Conservation (phyloP, 2,329 filamentous ascomycete genomes). For the Diaporthe destruens region DNA sequence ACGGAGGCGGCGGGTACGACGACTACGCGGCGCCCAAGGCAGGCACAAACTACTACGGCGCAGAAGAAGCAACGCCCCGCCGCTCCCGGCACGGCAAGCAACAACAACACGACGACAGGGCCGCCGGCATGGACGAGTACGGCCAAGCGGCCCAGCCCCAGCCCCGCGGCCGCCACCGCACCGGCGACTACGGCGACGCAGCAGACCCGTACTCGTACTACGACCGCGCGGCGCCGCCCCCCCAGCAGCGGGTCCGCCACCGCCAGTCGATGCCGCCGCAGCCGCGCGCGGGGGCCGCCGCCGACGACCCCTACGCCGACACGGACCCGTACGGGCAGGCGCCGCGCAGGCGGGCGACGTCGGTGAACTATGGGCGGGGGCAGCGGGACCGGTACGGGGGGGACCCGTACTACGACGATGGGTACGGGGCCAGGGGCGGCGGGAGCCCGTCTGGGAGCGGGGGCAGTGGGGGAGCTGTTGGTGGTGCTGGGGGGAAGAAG, state of each 20-base stretch:
- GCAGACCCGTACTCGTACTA: constrained; percentile 29
- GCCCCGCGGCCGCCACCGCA: constrained; percentile 7
- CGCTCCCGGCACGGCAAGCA: constrained; percentile 26
- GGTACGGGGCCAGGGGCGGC: not conserved
- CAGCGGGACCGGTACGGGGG: not conserved
- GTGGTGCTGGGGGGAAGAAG: not conserved
- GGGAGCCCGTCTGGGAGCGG: constrained; percentile 13
- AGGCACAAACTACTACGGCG: constrained; percentile 20
- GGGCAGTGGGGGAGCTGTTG: not conserved
- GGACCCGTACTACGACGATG: constrained; percentile 24
- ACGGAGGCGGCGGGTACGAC: constrained; percentile 18
- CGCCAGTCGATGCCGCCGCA: constrained; percentile 39
- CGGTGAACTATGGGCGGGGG: constrained; percentile 16
- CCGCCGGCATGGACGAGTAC: constrained; percentile 1
- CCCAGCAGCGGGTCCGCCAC: constrained; percentile 31
- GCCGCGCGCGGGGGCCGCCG: constrained; percentile 3
- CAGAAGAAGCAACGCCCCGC: constrained; percentile 29
- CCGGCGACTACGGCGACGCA: not conserved
- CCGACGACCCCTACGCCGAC: constrained; percentile 23
- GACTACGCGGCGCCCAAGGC: not conserved
- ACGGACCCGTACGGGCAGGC: not conserved
- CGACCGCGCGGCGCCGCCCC: not conserved
- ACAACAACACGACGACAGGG: constrained; percentile 26
- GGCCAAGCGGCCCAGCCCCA: constrained; percentile 14
- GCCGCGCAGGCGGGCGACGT: constrained; percentile 36